Conservation (phyloP, 2,329 filamentous ascomycete genomes). For the Gliomastix tumulicola region DNA sequence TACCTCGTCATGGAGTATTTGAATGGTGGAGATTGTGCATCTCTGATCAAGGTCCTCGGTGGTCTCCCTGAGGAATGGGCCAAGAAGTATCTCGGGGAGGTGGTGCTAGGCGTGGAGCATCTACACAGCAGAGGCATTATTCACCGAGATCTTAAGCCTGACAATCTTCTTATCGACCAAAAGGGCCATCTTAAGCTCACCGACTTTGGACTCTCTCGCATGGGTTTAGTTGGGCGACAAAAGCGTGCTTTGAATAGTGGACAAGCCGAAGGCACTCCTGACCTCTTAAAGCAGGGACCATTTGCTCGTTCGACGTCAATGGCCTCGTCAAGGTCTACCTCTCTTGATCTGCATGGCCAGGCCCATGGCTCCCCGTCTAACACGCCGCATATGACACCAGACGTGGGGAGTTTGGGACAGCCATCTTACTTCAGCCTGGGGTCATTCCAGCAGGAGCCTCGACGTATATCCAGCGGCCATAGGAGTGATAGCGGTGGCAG, state of each 20-base stretch:
- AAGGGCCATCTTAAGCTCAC: constrained; percentile 95
- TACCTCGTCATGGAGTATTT: constrained; percentile 99
- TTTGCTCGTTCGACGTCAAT: constrained; percentile 82
- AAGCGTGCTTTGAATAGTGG: constrained; percentile 81
- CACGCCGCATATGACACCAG: constrained; percentile 81
- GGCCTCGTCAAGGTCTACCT: constrained; percentile 85
- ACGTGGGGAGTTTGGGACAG: constrained; percentile 58
- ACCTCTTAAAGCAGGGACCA: constrained; percentile 85
- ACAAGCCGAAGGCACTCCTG: constrained; percentile 76
- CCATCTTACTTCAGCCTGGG: constrained; percentile 89
- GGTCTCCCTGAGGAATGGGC: constrained; percentile 95
- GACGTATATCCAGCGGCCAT: constrained; percentile 64
- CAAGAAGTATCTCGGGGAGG: constrained; percentile 94
- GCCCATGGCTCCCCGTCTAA: constrained; percentile 64
- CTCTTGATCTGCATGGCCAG: constrained; percentile 76
- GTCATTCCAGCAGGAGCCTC: constrained; percentile 48
- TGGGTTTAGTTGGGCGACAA: constrained; percentile 94
- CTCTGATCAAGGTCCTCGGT: constrained; percentile 88
- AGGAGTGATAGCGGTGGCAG: constrained; percentile 91
- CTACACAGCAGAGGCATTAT: constrained; percentile 91
- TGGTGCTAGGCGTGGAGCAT: constrained; percentile 94
- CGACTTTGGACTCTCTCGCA: constrained; percentile 92
- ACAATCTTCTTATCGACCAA: constrained; percentile 94
- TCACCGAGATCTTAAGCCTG: constrained; percentile 92
- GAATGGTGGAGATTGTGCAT: constrained; percentile 95